A percentile compares a stretch with the other conserved stretches of the same genome.
These are phyloP conservation scores for Singerocomus rubriflavus DNA, from an alignment of 1,284 basidiomycete genomes.

Conservation along the genomic window DNA sequence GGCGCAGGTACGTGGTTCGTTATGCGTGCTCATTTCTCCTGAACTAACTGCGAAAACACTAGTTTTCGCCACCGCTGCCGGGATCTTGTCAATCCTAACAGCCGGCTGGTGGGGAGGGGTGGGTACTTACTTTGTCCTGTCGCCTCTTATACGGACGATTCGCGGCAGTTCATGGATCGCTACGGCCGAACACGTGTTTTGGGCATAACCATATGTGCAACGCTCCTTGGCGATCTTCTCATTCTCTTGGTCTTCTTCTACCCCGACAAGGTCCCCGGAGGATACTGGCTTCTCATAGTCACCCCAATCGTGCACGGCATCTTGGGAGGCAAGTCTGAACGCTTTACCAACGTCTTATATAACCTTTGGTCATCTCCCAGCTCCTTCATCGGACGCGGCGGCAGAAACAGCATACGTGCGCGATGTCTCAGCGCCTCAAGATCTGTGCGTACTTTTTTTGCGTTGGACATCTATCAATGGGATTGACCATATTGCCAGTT, in stretches of 20 bases:
- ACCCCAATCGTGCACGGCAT: not conserved
- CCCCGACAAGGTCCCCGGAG: not conserved
- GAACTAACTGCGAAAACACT: not conserved
- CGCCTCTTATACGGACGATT: not conserved
- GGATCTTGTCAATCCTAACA: not conserved
- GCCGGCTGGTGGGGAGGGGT: not conserved
- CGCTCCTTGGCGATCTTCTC: not conserved
- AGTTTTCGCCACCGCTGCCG: not conserved
- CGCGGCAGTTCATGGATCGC: not conserved
- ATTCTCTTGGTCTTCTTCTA: not conserved
- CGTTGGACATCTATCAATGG: not conserved
- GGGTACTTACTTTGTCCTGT: not conserved
- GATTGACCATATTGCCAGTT: not conserved
- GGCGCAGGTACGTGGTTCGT: not conserved
- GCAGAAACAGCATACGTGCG: not conserved
- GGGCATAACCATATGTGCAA: not conserved
- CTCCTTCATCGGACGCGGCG: not conserved
- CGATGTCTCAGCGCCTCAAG: not conserved
- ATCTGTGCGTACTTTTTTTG: not conserved
- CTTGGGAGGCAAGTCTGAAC: not conserved
- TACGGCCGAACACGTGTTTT: not conserved
- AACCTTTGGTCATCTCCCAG: not conserved
- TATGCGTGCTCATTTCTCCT: too few species aligned
- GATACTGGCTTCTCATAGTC: not conserved
- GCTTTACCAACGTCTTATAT: not conserved